These are phyloP conservation scores for Sphaceloma murrayae DNA, from an alignment of 2,329 filamentous ascomycete genomes.

Conservation along the genomic window DNA sequence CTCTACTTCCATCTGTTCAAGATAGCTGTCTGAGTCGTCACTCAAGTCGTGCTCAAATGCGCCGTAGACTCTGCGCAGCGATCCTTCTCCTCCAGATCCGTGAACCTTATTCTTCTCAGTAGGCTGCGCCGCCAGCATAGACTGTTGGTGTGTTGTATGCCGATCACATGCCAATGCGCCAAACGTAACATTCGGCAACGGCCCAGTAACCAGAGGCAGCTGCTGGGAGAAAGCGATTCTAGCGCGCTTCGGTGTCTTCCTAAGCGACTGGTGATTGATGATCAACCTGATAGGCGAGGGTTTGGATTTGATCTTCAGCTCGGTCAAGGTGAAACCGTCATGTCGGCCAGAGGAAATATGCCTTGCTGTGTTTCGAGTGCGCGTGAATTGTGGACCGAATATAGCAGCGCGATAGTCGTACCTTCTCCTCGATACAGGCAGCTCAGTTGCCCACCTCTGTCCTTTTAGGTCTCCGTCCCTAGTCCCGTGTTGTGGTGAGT, in stretches of 20 bases:
- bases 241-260: slow-evolving; percentile 2
- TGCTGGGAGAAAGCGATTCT: background rate
- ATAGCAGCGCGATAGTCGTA: background rate
- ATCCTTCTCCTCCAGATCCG: too few relatives aligned
- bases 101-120: too few relatives aligned
- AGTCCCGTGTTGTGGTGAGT: background rate
- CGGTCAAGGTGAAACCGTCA: background rate
- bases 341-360: slow-evolving; percentile 1
- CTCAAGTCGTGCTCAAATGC: too few relatives aligned
- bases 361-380: background rate
- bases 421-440: background rate
- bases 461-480: too few relatives aligned
- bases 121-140: background rate
- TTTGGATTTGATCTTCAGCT: slow-evolving; percentile 6
- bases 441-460: background rate
- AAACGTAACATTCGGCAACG: background rate
- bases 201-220: background rate
- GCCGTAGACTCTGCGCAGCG: too few relatives aligned
- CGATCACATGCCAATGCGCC: too few relatives aligned
- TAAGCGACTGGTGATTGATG: slow-evolving; percentile 5
- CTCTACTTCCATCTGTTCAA: too few relatives aligned
- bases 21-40: too few relatives aligned
- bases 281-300: slow-evolving; percentile 9
- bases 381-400: background rate
- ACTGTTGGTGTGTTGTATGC: background rate